Evolutionary conservation across 1,139 yeast genomes (phyloP).

Genomic region (Lodderomyces parapsilosis): DNA sequence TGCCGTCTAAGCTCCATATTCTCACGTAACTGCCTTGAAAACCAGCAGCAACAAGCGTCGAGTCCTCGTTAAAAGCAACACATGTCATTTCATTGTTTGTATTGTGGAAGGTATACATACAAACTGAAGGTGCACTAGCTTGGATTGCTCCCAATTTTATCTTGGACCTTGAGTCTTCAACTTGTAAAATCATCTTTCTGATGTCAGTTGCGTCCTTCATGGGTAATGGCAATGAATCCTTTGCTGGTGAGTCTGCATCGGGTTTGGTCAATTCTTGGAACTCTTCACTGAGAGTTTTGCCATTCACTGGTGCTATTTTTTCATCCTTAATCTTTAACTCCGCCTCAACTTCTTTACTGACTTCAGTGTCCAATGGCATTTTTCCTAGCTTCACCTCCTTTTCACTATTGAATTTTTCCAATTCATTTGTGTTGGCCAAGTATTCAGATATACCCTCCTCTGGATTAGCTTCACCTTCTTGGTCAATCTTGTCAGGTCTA

Average conservation of each 20-base stretch:
- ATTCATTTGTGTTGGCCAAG: slow-evolving; percentile 45
- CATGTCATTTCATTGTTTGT: slow-evolving; percentile 86
- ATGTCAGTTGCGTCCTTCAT: slow-evolving; percentile 77
- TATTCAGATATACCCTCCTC: slow-evolving; percentile 67
- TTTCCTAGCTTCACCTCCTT: slow-evolving; percentile 80
- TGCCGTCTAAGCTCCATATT: slow-evolving; percentile 90
- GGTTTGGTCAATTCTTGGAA: slow-evolving; percentile 48
- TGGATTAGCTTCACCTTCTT: slow-evolving; percentile 49
- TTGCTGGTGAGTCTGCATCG: slow-evolving; percentile 67
- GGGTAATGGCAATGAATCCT: slow-evolving; percentile 82
- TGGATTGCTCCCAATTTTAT: slow-evolving; percentile 62
- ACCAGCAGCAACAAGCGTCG: slow-evolving; percentile 88
- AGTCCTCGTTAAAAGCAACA: slow-evolving; percentile 81
- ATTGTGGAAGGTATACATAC: slow-evolving; percentile 98
- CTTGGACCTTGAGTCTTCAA: slow-evolving; percentile 79
- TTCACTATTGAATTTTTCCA: slow-evolving; percentile 64
- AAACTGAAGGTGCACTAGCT: slow-evolving; percentile 87
- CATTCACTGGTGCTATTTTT: slow-evolving; percentile 35
- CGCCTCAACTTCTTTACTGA: slow-evolving; percentile 78
- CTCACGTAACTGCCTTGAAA: slow-evolving; percentile 89
- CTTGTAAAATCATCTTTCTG: slow-evolving; percentile 70
- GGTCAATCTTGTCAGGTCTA: slow-evolving; percentile 45
- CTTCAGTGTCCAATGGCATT: slow-evolving; percentile 82
- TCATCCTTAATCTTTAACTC: slow-evolving; percentile 80
- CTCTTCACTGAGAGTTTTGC: slow-evolving; percentile 46